A percentile compares a stretch with the other conserved stretches of the same genome.
Conservation (phyloP, 148 eudicot genomes). For the Nepenthes gracilis region DNA sequence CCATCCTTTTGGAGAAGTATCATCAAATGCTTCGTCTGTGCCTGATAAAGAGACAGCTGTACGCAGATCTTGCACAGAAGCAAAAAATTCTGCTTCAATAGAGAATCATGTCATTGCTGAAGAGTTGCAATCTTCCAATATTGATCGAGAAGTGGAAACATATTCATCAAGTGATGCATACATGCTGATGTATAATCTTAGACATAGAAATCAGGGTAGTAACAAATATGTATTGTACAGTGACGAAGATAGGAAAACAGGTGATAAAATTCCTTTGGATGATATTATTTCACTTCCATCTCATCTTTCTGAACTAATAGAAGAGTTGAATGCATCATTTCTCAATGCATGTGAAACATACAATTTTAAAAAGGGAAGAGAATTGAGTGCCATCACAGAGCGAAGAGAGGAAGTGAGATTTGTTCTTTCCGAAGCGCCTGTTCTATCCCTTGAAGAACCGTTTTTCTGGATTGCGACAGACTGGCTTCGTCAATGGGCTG, state of each 20-base stretch:
- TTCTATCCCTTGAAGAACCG: constrained; percentile 46
- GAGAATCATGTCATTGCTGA: constrained; percentile 21
- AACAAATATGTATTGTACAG: constrained; percentile 9
- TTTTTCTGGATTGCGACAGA: constrained; percentile 84
- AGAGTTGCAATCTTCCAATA: constrained; percentile 17
- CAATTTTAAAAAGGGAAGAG: constrained; percentile 48
- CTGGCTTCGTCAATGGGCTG: constrained; percentile 98
- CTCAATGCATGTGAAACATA: constrained; percentile 52
- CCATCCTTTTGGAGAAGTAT: constrained; percentile 82
- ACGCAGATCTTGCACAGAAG: constrained; percentile 22
- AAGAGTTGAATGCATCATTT: constrained; percentile 39
- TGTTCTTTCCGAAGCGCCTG: constrained; percentile 79
- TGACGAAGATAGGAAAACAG: constrained; percentile 19
- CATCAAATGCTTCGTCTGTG: constrained; percentile 42
- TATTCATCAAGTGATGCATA: constrained; percentile 95
- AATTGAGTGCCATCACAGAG: constrained; percentile 50
- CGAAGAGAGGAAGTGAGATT: constrained; percentile 83
- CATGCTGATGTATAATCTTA: constrained; percentile 86
- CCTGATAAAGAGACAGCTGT: constrained; percentile 25
- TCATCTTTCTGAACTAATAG: constrained; percentile 66
- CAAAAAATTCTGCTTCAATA: constrained; percentile 17
- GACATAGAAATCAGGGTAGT: constrained; percentile 20
- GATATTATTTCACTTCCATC: constrained; percentile 42
- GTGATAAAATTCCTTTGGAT: constrained; percentile 13
- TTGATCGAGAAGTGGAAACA: constrained; percentile 25